Evolutionary conservation across 345 rosid species (phyloP), one percentile per base, ranked within the genome.

Genomic region (Pugionium cornutum): DNA sequence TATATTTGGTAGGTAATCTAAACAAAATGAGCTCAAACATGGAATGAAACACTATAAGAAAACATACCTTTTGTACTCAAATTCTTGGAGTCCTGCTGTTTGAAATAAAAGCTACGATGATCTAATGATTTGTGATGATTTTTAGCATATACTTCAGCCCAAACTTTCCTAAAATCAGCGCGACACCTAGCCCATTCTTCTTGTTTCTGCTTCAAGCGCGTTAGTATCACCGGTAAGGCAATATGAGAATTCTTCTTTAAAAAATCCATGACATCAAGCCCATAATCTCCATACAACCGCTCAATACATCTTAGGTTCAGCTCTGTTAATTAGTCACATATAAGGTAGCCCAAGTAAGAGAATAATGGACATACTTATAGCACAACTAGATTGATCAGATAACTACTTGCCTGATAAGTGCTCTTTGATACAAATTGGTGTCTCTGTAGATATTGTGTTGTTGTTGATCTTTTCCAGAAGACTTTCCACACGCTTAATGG

Each of bases 111-210:
- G 67, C 99, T 95, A 18, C 97, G 95, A 62, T 95, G 99, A 76
- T 95, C 99, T 40, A 88, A 89, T 32, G 97, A 95, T 72, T 95
- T 95, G 65, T 95, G 95, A 75, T 95, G 90, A 53, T 95, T 95
- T 76, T 95, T 95, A 31, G 96, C 76, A 80, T 95, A 91, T 31
- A 95, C 89, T 74, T 95, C 97, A 58, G 95, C 91, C 99, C 99
- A 95, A 59, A 95, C 96, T 84, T 95, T 91, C 76, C 87, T 89
- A 73, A 89, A 95, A 75, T 95, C 99, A 67, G 85, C 52, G 53
- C 95, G 99, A 70, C 97, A 95, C 74, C 89, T 89, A 37, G 91
- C 95, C 97, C 97, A 95, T 75, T 95, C 97, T 76, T 95, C 96
- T 84, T 89, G 97, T 74, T 91, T 95, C 81, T 95, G 97, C 85